Base-by-base conservation (phyloP, 2,329 filamentous ascomycete genomes). In the Geosmithia morbida region DNA sequence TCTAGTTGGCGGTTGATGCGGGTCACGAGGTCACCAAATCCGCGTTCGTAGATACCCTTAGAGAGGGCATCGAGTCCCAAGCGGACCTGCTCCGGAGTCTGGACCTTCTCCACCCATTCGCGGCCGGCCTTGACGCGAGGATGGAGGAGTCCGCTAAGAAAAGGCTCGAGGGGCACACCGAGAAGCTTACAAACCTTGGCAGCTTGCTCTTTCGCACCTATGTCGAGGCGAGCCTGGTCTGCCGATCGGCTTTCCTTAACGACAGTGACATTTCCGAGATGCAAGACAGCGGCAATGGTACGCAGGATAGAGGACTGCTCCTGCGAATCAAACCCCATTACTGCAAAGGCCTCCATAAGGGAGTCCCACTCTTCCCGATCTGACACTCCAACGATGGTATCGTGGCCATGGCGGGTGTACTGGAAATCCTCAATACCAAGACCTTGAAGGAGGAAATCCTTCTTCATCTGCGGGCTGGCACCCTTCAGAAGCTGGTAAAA, bases 81-180 rank as follows among this genome's bases (percentile, higher is more conserved):
- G 20, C 87, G 84, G 43, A 96, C 94, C 61, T 98, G 92, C 53
- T 98, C 94, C 0, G 92, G 90, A 1, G 90, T 97, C 61, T 98
- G 92, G 1, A 94, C 89, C 62, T 97, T 98, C 60, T 97, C 89
- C 2, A 98, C 92, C 92, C 90, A 97, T 66, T 98, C 92, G 46
- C 89, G 80, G 18, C 92, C 92, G 41, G 92, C 92, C 65, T 95
- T 96, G 41, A 98, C 94, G 49, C 81, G 86, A 10, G 92, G 92
- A 59, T 97, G 92, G 11, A 98, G 72, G 5, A 98, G 69, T 0
- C 87, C 89, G 59, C 88, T 86, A 11, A 94, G 72, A 53, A 98
- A 98, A 2, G 85, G 79, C 40, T 96, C 89, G 0, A 84, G 59
- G 2, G 85, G 77, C 17, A 98, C 89, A 0, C 89, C 90, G 5